These are phyloP conservation scores for Aspergillus campestris DNA, from an alignment of 495 filamentous ascomycete species.

Conservation along the genomic window DNA sequence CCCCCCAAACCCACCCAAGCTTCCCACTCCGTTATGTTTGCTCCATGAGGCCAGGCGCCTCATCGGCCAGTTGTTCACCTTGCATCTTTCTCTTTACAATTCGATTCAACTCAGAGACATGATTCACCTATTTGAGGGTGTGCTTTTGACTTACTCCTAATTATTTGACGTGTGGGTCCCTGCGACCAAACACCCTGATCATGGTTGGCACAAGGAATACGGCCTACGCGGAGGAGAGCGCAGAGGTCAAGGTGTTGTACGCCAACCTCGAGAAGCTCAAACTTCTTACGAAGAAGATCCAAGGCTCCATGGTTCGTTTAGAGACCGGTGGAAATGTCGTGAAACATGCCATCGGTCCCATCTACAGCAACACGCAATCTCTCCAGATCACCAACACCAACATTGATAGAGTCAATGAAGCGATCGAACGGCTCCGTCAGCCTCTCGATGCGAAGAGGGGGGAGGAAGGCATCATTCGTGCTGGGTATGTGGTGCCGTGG, in stretches of 20 bases:
- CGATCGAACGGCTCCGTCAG: conserved; percentile 80
- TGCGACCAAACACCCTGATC: conserved; percentile 11
- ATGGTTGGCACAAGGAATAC: conserved; percentile 47
- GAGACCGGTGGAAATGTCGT: conserved; percentile 83
- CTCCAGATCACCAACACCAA: conserved; percentile 80
- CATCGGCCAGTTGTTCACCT: conserved; percentile 4
- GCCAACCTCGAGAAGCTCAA: conserved; percentile 61
- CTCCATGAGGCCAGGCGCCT: conserved; percentile 20
- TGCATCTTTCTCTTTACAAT: neutral
- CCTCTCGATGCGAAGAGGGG: conserved; percentile 79
- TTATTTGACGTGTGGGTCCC: conserved; percentile 8
- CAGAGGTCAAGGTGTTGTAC: conserved; percentile 60
- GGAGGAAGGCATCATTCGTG: conserved; percentile 84
- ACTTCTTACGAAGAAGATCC: conserved; percentile 83
- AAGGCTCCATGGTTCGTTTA: conserved; percentile 73
- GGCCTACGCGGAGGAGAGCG: conserved; percentile 60
- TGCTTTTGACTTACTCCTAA: conserved; percentile 1
- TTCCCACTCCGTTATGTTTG: neutral
- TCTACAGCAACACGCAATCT: conserved; percentile 85
- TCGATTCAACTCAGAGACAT: conserved; percentile 13
- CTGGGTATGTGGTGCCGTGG: conserved; percentile 45
- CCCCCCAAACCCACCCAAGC: neutral
- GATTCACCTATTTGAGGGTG: conserved; percentile 14
- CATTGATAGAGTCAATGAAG: conserved; percentile 74
- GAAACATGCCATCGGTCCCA: conserved; percentile 82